phyloP scores from a whole-genome alignment of 352 stramenopile species.

The Pythium graminicola region DNA sequence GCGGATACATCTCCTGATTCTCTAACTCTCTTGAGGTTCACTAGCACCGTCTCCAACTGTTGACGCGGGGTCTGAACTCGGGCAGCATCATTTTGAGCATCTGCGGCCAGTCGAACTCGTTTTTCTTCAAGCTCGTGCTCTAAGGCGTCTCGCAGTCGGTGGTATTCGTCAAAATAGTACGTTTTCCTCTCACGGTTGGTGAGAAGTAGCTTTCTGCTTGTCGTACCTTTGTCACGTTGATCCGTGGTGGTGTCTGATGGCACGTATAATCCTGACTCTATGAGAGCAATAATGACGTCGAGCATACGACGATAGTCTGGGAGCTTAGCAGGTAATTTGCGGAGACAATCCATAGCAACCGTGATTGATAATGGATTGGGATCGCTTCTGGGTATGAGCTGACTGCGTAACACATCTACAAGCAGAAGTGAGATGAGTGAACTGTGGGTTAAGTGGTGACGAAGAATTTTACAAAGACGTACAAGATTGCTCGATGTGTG shows the following conservation, averaged over 20 bases:
- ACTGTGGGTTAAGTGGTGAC: neutral
- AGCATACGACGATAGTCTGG: constrained; percentile 60
- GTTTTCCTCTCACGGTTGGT: neutral
- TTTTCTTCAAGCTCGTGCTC: constrained; percentile 8
- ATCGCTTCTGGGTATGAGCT: constrained; percentile 35
- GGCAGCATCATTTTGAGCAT: constrained; percentile 5
- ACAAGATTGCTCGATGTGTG: constrained; percentile 70
- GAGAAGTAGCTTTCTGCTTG: no score
- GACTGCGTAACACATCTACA: constrained; percentile 53
- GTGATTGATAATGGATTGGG: constrained; percentile 45
- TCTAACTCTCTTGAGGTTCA: constrained; percentile 12
- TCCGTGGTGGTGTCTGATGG: neutral
- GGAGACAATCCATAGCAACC: constrained; percentile 69
- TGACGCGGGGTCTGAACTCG: constrained; percentile 15
- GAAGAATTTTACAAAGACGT: neutral
- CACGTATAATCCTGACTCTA: constrained; percentile 47
- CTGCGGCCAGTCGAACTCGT: constrained; percentile 4
- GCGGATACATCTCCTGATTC: constrained; percentile 15
- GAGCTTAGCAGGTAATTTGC: constrained; percentile 42
- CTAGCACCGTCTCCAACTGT: constrained; percentile 28
- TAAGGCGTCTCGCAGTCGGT: constrained; percentile 18
- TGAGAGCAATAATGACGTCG: constrained; percentile 38
- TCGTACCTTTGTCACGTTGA: no score
- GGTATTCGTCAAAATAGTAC: constrained; percentile 52
- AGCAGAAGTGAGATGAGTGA: neutral